Evolutionary conservation across 148 eudicot species (phyloP).

Genomic region (Rhododendron griersonianum): DNA sequence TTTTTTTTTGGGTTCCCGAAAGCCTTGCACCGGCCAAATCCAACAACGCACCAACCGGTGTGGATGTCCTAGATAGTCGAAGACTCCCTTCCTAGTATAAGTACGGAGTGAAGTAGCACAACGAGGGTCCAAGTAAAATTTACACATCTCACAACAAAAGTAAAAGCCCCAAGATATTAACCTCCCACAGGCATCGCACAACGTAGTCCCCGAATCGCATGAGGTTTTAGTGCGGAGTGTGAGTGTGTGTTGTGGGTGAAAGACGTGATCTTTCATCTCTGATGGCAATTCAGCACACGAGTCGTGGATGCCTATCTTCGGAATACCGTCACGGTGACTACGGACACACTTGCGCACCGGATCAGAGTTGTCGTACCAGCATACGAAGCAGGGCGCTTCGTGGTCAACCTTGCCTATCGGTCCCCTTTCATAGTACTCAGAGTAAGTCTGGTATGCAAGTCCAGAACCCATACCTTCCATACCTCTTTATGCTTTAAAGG

Average conservation of each 20-base stretch:
- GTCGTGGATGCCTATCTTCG: neutral
- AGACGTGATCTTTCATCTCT: neutral
- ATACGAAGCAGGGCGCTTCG: neutral
- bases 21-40: too few species aligned
- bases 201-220: neutral
- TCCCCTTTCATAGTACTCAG: too few species aligned
- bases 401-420: neutral
- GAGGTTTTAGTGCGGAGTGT: neutral
- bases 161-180: neutral
- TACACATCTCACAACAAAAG: neutral
- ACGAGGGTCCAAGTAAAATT: neutral
- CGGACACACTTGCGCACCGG: neutral
- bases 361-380: neutral
- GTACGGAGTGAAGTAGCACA: neutral
- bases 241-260: neutral
- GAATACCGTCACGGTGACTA: neutral
- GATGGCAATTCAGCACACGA: neutral
- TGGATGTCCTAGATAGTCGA: too few species aligned
- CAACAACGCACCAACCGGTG: too few species aligned
- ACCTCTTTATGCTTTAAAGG: too few species aligned
- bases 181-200: neutral
- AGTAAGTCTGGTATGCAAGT: too few species aligned
- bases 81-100: too few species aligned
- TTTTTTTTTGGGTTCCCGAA: too few species aligned
- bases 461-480: too few species aligned